Conservation (phyloP, 2,329 filamentous ascomycete genomes). For the Alternaria angustiovoidea region DNA sequence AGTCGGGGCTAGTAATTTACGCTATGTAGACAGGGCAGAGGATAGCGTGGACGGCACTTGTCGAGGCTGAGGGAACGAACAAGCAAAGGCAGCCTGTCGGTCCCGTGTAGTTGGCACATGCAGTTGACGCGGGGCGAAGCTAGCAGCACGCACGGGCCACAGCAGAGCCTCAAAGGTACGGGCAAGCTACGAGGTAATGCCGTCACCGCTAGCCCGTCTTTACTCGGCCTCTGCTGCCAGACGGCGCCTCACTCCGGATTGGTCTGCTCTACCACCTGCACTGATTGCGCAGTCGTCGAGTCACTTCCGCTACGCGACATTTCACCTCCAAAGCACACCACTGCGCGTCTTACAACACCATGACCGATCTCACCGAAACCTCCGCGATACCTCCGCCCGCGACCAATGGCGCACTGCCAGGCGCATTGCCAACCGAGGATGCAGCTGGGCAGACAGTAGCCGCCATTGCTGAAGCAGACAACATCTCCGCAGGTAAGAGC, state of each 20-base stretch:
- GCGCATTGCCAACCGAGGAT: slow-evolving; percentile 39
- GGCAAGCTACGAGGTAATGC: slow-evolving; percentile 8
- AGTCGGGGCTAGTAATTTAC: not conserved
- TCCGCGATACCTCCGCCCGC: slow-evolving; percentile 14
- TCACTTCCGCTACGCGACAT: not conserved
- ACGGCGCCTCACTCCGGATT: not conserved
- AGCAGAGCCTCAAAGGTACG: not conserved
- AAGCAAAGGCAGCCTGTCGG: not conserved
- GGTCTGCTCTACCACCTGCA: not conserved
- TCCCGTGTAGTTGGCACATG: slow-evolving; percentile 1
- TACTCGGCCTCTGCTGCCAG: not conserved
- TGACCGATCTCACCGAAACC: slow-evolving; percentile 28
- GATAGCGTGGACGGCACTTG: not conserved
- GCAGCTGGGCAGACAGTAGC: slow-evolving; percentile 49
- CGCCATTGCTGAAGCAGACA: slow-evolving; percentile 50
- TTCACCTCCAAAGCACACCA: not conserved
- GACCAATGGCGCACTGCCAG: slow-evolving; percentile 40
- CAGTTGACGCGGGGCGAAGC: not conserved
- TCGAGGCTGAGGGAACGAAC: slow-evolving; percentile 3
- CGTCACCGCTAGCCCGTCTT: slow-evolving; percentile 15
- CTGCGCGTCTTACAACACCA: slow-evolving; percentile 15
- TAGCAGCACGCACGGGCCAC: not conserved
- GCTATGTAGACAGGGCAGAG: not conserved
- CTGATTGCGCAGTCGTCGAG: not conserved
- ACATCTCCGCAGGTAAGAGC: slow-evolving; percentile 52